Base-by-base conservation (phyloP, 2,329 filamentous ascomycete genomes). In the Akanthomyces lecanii region DNA sequence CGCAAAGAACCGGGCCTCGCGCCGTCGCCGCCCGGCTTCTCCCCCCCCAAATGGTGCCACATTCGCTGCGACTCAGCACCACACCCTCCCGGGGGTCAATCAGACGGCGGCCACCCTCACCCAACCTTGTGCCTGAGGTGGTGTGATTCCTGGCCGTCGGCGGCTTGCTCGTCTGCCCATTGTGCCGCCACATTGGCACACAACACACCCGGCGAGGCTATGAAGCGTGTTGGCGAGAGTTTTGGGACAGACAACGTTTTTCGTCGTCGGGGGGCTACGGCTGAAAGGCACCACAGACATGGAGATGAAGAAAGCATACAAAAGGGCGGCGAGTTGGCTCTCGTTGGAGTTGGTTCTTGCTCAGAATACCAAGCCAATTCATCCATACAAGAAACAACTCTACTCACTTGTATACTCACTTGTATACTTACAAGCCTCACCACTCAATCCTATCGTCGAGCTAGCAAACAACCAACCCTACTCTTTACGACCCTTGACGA, bases 301-400 rank as follows among this genome's bases (percentile, higher is more conserved):
- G 14, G 42, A 21, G 16, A 7, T 0, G 45, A 48, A 21, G 10
- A 16, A 16, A 4, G 11, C 38, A 40, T 40, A 40, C 38, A 40
- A 40, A 40, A 40, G 6, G 38, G 12, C 38, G 10, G 14, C 11
- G 38, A 16, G 38, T 40, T 16, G 38, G 33, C 33, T 40, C 14
- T 36, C 33, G 7, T 36, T 40, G 14, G 4, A 40, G 38, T 21
- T 45, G 5, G 16, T 21, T 8, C 6, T 10, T 21, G 4, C 8
- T 40, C 25, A 53, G 23, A 64, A 56, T 61, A 67, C 67, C 68
- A 67, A 66, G 63, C 51, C 61, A 65, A 69, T 66, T 69, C 66
- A 57, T 55, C 30, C 10, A 53, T 30, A 48, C n/a, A 52, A 54
- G 53, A 61, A 61, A 21, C 51, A 56, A 61, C 60, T 65, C 61